phyloP scores from a whole-genome alignment of 208 protist species.

The Acanthamoeba castellanii region DNA sequence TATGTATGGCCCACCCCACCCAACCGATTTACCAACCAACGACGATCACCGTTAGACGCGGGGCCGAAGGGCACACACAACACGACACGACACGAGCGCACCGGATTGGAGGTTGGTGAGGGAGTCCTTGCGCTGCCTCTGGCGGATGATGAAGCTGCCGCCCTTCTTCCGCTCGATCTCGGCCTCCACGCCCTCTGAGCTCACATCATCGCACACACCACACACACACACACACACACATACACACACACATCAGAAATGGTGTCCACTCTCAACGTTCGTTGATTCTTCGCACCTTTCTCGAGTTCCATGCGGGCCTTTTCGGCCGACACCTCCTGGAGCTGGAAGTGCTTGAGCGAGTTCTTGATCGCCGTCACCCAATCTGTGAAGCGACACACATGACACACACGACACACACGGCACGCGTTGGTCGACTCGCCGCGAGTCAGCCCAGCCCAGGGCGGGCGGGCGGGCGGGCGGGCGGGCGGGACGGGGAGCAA shows the following conservation, averaged over 20 bases:
- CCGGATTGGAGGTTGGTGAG: not conserved
- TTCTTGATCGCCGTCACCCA: constrained; percentile 38
- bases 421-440: no score
- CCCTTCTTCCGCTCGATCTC: constrained; percentile 28
- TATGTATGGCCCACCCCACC: not conserved
- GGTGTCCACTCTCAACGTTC: no score
- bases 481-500: not conserved
- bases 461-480: not conserved
- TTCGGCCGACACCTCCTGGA: constrained; percentile 24
- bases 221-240: no score
- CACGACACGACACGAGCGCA: not conserved
- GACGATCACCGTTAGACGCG: no score
- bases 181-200: constrained; percentile 27
- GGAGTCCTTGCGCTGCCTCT: constrained; percentile 15
- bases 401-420: not conserved
- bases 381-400: no score
- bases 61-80: no score
- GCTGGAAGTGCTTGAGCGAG: not conserved
- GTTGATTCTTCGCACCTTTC: not conserved
- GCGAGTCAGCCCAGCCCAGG: no score
- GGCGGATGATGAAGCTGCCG: constrained; percentile 43
- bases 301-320: constrained; percentile 24
- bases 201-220: not conserved
- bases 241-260: not conserved
- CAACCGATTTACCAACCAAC: not conserved